Conservation (phyloP, 2,329 filamentous ascomycete genomes). For the Ascocoryne sarcoides region DNA sequence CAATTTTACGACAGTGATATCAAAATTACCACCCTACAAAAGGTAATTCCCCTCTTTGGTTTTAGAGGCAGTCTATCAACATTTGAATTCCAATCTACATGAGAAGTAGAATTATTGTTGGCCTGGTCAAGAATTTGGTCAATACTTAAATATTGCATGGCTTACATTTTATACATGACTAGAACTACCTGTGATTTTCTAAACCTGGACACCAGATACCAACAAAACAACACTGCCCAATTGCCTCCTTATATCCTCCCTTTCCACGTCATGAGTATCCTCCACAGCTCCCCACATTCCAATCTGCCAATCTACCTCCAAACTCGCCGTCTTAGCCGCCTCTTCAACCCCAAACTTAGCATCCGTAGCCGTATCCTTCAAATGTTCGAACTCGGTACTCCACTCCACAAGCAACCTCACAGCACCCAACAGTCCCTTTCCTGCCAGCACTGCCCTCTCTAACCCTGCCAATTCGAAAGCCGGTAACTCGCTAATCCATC, state of each 20-base stretch:
- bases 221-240: constrained; percentile 79
- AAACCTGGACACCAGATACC: constrained; percentile 60
- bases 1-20: no score
- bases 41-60: no score
- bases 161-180: no score
- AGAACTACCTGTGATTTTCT: no score
- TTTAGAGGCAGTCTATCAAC: no score
- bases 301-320: constrained; percentile 89
- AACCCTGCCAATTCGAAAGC: constrained; percentile 79
- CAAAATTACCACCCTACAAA: no score
- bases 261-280: constrained; percentile 90
- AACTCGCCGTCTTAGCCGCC: constrained; percentile 64
- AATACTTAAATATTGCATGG: no score
- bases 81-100: no score
- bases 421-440: constrained; percentile 77
- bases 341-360: constrained; percentile 69
- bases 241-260: constrained; percentile 80
- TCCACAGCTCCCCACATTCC: constrained; percentile 93
- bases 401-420: constrained; percentile 75
- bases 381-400: constrained; percentile 61
- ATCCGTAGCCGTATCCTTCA: constrained; percentile 30
- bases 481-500: constrained; percentile 66
- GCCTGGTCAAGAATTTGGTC: no score
- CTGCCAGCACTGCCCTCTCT: constrained; percentile 74
- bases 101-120: no score